Evolutionary conservation across 1,139 yeast genomes (phyloP).

Genomic region (Candida glucosophila): DNA sequence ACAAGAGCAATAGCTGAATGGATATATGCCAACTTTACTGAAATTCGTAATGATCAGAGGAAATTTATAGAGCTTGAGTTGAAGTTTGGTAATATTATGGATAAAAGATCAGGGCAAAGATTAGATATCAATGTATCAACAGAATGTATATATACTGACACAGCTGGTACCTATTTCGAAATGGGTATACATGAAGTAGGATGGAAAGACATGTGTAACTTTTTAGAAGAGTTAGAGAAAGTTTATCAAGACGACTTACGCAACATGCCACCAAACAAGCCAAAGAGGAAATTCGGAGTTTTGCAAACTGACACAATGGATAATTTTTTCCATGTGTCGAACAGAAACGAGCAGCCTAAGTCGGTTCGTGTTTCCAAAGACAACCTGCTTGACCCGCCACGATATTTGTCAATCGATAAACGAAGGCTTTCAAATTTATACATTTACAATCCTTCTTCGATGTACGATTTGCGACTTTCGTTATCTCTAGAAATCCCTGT

Average conservation of each 20-base stretch:
- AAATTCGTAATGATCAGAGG: constrained; percentile 51
- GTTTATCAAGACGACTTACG: constrained; percentile 32
- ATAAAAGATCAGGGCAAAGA: constrained; percentile 56
- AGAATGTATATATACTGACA: constrained; percentile 58
- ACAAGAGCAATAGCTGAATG: constrained; percentile 80
- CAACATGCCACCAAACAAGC: constrained; percentile 13
- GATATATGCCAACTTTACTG: constrained; percentile 74
- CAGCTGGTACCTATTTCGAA: constrained; percentile 52
- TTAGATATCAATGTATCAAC: constrained; percentile 66
- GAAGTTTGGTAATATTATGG: constrained; percentile 72
- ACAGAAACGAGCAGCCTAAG: constrained; percentile 47
- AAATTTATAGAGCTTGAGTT: constrained; percentile 70
- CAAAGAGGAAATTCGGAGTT: constrained; percentile 31
- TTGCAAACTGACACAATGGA: constrained; percentile 37
- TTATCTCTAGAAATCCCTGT: constrained; percentile 71
- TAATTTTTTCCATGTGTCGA: constrained; percentile 27
- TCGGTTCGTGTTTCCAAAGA: constrained; percentile 60
- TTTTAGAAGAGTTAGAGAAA: constrained; percentile 47
- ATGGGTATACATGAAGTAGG: constrained; percentile 66
- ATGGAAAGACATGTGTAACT: constrained; percentile 50
- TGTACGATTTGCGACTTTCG: constrained; percentile 70
- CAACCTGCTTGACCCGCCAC: constrained; percentile 46
- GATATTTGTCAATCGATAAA: constrained; percentile 66
- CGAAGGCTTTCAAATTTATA: constrained; percentile 62
- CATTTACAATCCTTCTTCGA: constrained; percentile 67